These are phyloP conservation scores for Yarrowia sp. DNA, from an alignment of 805 yeast genomes.

Conservation along the genomic window DNA sequence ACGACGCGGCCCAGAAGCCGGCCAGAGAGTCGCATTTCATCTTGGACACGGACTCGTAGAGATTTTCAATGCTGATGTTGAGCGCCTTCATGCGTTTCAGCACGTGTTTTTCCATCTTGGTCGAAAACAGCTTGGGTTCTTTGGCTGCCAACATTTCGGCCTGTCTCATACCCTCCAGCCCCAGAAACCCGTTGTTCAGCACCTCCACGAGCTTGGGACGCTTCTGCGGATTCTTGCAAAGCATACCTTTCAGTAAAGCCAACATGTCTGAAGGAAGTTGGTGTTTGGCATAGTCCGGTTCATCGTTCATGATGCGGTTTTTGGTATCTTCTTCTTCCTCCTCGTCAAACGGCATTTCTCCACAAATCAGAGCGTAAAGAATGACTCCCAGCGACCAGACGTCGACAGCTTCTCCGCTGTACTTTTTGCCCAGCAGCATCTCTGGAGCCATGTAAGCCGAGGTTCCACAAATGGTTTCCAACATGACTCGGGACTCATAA, in stretches of 20 bases:
- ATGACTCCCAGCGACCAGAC: conserved; percentile 93
- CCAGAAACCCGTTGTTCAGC: conserved; percentile 50
- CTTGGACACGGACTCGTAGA: conserved; percentile 55
- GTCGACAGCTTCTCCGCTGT: conserved; percentile 75
- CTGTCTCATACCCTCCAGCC: conserved; percentile 44
- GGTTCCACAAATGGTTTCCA: conserved; percentile 90
- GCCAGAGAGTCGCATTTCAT: conserved; percentile 66
- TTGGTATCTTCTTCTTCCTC: conserved; percentile 63
- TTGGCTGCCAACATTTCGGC: conserved; percentile 40
- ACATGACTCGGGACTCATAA: conserved; percentile 49
- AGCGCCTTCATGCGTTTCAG: conserved; percentile 56
- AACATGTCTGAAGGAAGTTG: conserved; percentile 43
- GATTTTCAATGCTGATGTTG: conserved; percentile 60
- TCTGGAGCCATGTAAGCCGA: conserved; percentile 98
- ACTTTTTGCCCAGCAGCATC: conserved; percentile 60
- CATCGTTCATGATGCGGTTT: conserved; percentile 45
- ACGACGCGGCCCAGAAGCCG: conserved; percentile 68
- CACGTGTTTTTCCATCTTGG: conserved; percentile 60
- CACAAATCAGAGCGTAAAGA: conserved; percentile 75
- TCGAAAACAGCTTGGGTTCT: conserved; percentile 47
- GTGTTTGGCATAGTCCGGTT: conserved; percentile 37
- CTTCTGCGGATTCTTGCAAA: conserved; percentile 60
- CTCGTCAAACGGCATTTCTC: conserved; percentile 89
- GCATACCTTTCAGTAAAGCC: conserved; percentile 50
- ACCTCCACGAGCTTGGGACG: conserved; percentile 60